Evolutionary conservation across 2,329 filamentous ascomycete genomes (phyloP), one percentile per base, ranked within the genome.

Genomic region (Chaetomiaceae sp.): DNA sequence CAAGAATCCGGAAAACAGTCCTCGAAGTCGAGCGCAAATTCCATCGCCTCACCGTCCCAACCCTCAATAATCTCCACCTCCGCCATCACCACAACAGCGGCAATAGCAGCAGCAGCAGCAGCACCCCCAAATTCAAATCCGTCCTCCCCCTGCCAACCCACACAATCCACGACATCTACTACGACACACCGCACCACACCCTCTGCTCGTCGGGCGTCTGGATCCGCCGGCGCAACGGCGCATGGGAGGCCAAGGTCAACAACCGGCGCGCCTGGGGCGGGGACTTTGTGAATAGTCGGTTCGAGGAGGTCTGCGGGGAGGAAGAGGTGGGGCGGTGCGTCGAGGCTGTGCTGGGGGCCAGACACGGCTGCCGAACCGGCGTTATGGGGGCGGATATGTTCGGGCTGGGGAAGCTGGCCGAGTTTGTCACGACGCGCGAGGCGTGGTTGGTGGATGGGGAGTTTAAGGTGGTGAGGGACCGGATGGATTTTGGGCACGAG

Each of bases 11-110:
- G 23, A 25, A 23, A 41, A 46, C 48, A 11, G 37, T 55, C 46
- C 53, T 59, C 10, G 53, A 58, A 45, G 51, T 59, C 44, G 53
- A 56, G 42, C 55, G 55, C 41, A 58, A 53, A 49, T 54, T 59
- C 48, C 43, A 27, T 32, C 33, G 40, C 51, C 55, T 59, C 37
- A 41, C 53, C 38, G 40, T 58, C 18, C 43, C 43, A 9, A 34
- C 49, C 4, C 51, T 56, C 13, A 44, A 41, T 30, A 11, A 42
- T 30, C 30, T 27, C 14, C 9, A 34, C 45, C 25, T 3, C 14
- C 20, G 13, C 21, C 32, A 6, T 9, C 42, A 36, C n/a, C 18
- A n/a, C 25, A 33, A 41, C 29, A 32, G n/a, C n/a, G n/a, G n/a
- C n/a, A n/a, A n/a, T n/a, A n/a, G n/a, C n/a, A n/a, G n/a, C n/a